Base-by-base conservation (phyloP, 352 stramenopile species). In the Phytophthora europaea region DNA sequence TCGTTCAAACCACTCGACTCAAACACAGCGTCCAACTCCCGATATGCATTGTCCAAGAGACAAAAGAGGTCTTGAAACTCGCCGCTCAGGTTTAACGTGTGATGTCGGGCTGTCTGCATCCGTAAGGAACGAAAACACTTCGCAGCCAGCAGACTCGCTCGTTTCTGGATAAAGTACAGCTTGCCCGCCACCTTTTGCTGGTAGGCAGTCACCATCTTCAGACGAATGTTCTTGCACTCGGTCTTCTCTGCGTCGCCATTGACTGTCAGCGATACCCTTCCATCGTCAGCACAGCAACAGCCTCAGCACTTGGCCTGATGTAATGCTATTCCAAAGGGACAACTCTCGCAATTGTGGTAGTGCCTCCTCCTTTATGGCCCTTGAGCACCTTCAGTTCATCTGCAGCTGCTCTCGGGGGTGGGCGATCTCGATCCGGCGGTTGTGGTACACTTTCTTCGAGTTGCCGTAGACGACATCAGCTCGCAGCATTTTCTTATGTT, bases 171-270 rank as follows among this genome's bases (percentile, higher is more conserved):
- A n/a, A 51, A 52, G 12, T 36, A 40, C 10, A 75, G 33, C 1
- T 64, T 67, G n/a, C 67, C 47, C 9, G 68, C 68, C 48, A 71
- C 61, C 15, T 75, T 75, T 5, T 64, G 47, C 36, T 75, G 74
- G n/a, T 72, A 67, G 36, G 85, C 79, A 1, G 84, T 63, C 36
- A 82, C 73, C 57, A 65, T 58, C 47, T 80, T 80, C 12, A 88
- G 69, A 8, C 75, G 72, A n/a, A 80, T 68, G 38, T 87, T 83
- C 53, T 85, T 75, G 7, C 68, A 70, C 61, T 84, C 76, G 2
- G 73, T 57, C 31, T 75, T 67, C 55, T 79, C 76, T 66, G 34
- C 79, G 73, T 0, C 67, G 59, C 9, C 72, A 63, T 45, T 88
- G 81, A 10, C 68, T 68, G 26, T 65, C 59, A 28, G 67, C 70